Evolutionary conservation across 1,284 basidiomycete genomes (phyloP).

Genomic region (Heterobasidion annosum): DNA sequence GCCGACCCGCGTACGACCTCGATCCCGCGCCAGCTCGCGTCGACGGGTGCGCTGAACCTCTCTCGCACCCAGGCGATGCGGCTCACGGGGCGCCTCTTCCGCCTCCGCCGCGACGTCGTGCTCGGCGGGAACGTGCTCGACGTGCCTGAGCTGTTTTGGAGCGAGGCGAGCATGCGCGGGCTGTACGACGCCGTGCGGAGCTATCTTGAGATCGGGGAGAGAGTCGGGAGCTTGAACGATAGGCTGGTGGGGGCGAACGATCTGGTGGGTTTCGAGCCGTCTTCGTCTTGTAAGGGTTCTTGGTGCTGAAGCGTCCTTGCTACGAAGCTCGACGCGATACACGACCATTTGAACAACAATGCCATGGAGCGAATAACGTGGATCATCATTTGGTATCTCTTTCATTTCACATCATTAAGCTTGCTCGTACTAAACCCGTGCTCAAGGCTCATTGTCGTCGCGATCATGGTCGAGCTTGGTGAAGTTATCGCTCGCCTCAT

Average conservation of each 20-base stretch:
- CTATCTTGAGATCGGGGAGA: constrained; percentile 86
- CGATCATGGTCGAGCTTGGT: background rate
- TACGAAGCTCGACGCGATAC: constrained; percentile 81
- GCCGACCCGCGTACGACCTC: constrained; percentile 69
- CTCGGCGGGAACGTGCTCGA: constrained; percentile 92
- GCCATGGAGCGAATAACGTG: constrained; percentile 93
- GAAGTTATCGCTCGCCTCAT: constrained; percentile 1
- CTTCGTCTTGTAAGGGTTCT: background rate
- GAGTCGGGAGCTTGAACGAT: constrained; percentile 87
- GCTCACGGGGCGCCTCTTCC: constrained; percentile 82
- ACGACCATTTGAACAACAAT: constrained; percentile 86
- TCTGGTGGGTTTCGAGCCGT: constrained; percentile 46
- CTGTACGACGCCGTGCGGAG: constrained; percentile 91
- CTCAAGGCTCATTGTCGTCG: background rate
- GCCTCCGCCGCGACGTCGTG: constrained; percentile 84
- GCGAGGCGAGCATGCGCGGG: constrained; percentile 82
- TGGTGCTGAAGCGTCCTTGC: background rate
- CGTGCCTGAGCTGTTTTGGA: constrained; percentile 94
- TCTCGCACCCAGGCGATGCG: constrained; percentile 79
- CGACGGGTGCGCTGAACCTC: constrained; percentile 71
- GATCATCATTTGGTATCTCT: constrained; percentile 85
- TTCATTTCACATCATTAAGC: background rate
- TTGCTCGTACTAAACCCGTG: background rate
- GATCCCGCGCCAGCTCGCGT: constrained; percentile 82
- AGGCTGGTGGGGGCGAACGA: constrained; percentile 83